Conservation (phyloP, 306 rosid species). For the Rosa chinensis region DNA sequence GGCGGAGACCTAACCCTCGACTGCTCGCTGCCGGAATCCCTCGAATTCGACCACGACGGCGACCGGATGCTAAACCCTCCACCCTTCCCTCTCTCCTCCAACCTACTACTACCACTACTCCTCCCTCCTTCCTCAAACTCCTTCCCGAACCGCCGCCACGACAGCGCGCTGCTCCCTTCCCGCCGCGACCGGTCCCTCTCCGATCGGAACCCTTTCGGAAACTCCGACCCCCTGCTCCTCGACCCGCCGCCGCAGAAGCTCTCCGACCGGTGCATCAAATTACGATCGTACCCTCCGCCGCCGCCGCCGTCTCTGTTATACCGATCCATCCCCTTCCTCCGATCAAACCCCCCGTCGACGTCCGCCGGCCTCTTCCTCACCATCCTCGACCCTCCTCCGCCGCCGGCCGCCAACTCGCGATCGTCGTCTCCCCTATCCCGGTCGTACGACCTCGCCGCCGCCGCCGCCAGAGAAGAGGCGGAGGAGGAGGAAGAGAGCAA, state of each 20-base stretch:
- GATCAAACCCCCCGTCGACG: conserved; percentile 60
- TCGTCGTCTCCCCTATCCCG: conserved; percentile 77
- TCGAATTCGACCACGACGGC: conserved; percentile 44
- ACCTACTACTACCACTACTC: conserved; percentile 35
- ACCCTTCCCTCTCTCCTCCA: conserved; percentile 51
- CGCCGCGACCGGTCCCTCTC: conserved; percentile 87
- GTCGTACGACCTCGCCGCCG: conserved; percentile 55
- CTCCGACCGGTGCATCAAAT: conserved; percentile 76
- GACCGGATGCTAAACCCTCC: conserved; percentile 54
- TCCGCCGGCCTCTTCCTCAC: conserved; percentile 83
- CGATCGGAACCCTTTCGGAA: conserved; percentile 92
- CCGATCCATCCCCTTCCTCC: conserved; percentile 83
- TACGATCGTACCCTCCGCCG: conserved; percentile 47
- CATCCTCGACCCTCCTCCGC: conserved; percentile 39
- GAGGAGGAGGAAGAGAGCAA: conserved; percentile 49
- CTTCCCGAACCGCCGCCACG: conserved; percentile 86
- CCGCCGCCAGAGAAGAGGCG: conserved; percentile 25
- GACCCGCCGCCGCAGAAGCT: conserved; percentile 59
- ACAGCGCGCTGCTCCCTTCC: conserved; percentile 83
- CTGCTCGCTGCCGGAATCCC: conserved; percentile 47
- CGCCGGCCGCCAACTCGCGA: conserved; percentile 38
- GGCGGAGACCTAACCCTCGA: conserved; percentile 41
- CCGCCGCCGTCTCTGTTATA: conserved; percentile 46
- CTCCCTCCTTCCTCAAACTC: conserved; percentile 77
- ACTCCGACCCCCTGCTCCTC: conserved; percentile 53